Base-by-base conservation (phyloP, 176 grass and related monocot species). In the Bromus sterilis region DNA sequence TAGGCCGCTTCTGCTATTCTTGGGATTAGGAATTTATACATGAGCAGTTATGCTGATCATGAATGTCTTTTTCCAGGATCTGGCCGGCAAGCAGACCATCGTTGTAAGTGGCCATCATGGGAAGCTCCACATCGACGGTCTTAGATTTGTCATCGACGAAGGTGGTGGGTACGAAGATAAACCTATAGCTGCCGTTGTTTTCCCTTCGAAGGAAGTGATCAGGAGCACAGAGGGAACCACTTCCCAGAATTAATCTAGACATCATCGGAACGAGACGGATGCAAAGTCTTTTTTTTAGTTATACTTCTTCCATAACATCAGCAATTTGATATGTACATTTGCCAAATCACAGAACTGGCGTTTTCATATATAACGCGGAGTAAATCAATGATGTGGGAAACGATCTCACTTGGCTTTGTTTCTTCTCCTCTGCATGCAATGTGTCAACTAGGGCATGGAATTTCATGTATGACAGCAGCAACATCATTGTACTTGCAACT, bases 21-120 rank as follows among this genome's bases (percentile, higher is more conserved):
- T 3, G 7, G 37, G 30, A 14, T 18, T 80, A 7, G 10, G 21
- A 36, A 13, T 11, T 39, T 79, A 42, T 57, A 9, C 63, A 71
- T 51, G 11, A 51, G 33, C 4, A 18, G 10, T 68, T 15, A 4
- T 81, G 55, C 5, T 79, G 67, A 83, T 73, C 71, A 4, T 41
- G 30, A 15, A 23, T 15, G 51, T 57, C 34, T 35, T 61, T 83
- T 79, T 90, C 23, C 90, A 95, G 89, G 93, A 89, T 76, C 60
- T 93, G 59, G 62, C 41, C 77, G 93, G 74, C 36, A 88, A 93
- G 69, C 77, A 86, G 73, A 99, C 60, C 20, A 71, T 90, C 10
- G 23, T 99, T 41, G 83, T 95, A 21, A 95, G 96, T n/a, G 91
- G 93, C 13, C 96, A 99, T 77, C 96, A 99, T 65, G 89, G 75